Evolutionary conservation across 176 grass and related monocot species (phyloP), one percentile per base, ranked within the genome.

Genomic region (Oryza punctata): DNA sequence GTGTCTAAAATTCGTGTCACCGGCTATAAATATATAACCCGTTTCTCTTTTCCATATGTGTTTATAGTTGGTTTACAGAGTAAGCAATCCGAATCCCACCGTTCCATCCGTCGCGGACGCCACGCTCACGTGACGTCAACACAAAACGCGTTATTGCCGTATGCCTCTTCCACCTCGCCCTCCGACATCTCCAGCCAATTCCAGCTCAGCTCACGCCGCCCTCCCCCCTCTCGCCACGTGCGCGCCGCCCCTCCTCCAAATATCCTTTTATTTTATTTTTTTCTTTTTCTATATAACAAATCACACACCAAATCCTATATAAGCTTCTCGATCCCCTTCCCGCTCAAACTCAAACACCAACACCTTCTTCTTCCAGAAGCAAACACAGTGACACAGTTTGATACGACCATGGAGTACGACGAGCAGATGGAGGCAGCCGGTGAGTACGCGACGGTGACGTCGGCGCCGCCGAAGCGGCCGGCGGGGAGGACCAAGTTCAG

Each of bases 401-500:
- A 1, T 5, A 3, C 49, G 5, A 19, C 1, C 49, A 57, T 57
- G 52, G 52, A 57, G 0, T 71, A 49, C 67, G 68, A 73, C 41
- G 81, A 44, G 2, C 45, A 54, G 9, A n/a, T n/a, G n/a, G 52
- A 47, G 45, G 45, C 1, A 5, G 43, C 10, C 8, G 72, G 16
- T n/a, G 72, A 21, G 72, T 80, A 87, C 87, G 83, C 87, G 4
- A 86, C 80, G 43, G 92, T 94, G 25, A 86, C 33, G 24, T 93
- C 88, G 12, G 88, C 92, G 47, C 90, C 95, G 54, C 90, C 93
- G 0, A 98, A 98, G 90, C 82, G 91, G 0, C 91, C 85, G 14
- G 91, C 87, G 0, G 96, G 95, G 30, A 67, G 93, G 29, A 98
- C 91, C 71, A 98, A 98, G 82, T 91, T 98, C 86, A 75, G 93